Conservation (phyloP, 768 basidiomycete species). For the Sporobolomyces pararoseus region DNA sequence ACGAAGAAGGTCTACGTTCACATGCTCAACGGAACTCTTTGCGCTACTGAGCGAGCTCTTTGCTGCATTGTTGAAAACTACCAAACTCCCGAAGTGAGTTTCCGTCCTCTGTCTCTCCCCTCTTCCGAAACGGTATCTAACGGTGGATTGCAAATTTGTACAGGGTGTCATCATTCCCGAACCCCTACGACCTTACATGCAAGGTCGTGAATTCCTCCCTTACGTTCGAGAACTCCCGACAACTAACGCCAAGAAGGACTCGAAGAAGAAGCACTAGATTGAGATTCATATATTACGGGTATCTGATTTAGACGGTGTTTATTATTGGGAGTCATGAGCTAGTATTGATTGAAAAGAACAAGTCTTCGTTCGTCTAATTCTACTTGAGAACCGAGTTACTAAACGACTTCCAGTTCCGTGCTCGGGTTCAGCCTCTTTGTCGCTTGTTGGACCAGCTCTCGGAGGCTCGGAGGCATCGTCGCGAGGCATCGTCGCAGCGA, state of each 20-base stretch:
- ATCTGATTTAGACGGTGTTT: background rate
- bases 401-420: no score
- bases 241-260: conserved; percentile 15
- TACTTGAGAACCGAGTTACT: no score
- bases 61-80: conserved; percentile 99
- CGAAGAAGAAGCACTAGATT: conserved; percentile 27
- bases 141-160: background rate
- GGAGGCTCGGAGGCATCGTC: no score
- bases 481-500: no score
- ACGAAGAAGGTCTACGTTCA: conserved; percentile 90
- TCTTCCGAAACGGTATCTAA: background rate
- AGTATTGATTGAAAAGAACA: no score
- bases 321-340: no score
- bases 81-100: conserved; percentile 82
- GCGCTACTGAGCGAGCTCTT: conserved; percentile 91
- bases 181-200: conserved; percentile 89
- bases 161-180: conserved; percentile 89
- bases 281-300: background rate
- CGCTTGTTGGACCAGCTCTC: no score
- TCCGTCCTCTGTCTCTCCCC: background rate
- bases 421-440: no score
- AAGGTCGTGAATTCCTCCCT: conserved; percentile 63
- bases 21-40: conserved; percentile 97
- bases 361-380: no score
- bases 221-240: conserved; percentile 49